These are phyloP conservation scores for Rhodotorula sp. DNA, from an alignment of 1,284 basidiomycete genomes.

Conservation along the genomic window DNA sequence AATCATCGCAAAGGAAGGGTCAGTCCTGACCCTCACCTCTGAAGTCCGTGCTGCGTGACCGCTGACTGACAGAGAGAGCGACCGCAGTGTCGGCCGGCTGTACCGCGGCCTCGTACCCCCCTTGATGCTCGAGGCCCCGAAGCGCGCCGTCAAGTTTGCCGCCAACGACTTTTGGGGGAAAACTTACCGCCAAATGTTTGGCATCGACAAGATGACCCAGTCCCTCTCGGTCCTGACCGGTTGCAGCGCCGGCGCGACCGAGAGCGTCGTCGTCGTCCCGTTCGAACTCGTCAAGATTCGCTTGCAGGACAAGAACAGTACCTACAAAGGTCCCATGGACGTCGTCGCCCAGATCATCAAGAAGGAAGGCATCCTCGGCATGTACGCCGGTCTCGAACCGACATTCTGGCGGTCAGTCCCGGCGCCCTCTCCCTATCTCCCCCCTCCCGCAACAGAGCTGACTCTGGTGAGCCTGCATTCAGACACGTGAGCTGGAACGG, in stretches of 20 bases:
- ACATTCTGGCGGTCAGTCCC: constrained; percentile 81
- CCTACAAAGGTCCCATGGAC: constrained; percentile 84
- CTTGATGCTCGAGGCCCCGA: constrained; percentile 92
- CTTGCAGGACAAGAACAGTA: constrained; percentile 86
- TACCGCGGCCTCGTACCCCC: constrained; percentile 95
- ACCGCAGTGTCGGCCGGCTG: constrained; percentile 66
- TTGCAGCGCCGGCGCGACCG: constrained; percentile 90
- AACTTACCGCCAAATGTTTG: constrained; percentile 61
- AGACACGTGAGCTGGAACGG: constrained; percentile 72
- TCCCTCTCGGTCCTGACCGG: constrained; percentile 82
- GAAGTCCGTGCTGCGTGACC: too few species aligned
- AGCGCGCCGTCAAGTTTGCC: constrained; percentile 91
- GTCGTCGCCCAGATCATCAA: constrained; percentile 75
- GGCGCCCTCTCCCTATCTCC: too few species aligned
- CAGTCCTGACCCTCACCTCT: constrained; percentile 46
- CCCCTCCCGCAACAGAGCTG: background rate
- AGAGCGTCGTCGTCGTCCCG: constrained; percentile 72
- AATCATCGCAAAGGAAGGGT: constrained; percentile 84
- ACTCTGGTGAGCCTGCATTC: background rate
- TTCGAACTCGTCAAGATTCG: constrained; percentile 97
- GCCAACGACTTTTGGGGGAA: constrained; percentile 68
- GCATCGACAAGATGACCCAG: constrained; percentile 82
- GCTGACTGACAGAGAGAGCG: too few species aligned
- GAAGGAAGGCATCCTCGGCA: constrained; percentile 74
- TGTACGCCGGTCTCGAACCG: constrained; percentile 90